Percentiles rank a stretch among this genome's conserved stretches.
These are phyloP conservation scores for Pestalotiopsis sp. DNA, from an alignment of 2,329 filamentous ascomycete species.

Conservation along the genomic window DNA sequence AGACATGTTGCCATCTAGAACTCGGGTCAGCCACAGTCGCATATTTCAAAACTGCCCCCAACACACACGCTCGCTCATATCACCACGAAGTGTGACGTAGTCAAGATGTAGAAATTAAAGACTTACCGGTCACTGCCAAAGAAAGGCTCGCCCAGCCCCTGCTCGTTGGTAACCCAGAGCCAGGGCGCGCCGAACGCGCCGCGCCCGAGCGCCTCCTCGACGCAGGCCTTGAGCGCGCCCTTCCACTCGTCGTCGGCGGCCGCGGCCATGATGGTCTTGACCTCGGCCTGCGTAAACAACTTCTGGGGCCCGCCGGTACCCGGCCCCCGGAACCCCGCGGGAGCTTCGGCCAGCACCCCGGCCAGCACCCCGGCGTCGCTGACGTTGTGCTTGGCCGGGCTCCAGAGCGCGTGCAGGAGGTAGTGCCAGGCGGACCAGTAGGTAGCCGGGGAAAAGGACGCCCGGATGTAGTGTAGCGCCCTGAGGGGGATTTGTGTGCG, in stretches of 20 bases:
- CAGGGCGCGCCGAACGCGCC: constrained; percentile 81
- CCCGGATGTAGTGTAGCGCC: constrained; percentile 68
- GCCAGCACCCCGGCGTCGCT: constrained; percentile 19
- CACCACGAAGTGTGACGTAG: not conserved
- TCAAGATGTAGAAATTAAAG: no score
- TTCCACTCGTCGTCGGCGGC: constrained; percentile 49
- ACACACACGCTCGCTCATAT: not conserved
- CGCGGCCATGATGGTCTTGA: constrained; percentile 57
- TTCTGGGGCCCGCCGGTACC: no score
- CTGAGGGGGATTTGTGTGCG: constrained; percentile 62
- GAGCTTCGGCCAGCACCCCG: constrained; percentile 20
- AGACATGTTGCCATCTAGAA: constrained; percentile 68
- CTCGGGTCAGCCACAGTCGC: not conserved
- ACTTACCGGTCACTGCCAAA: constrained; percentile 74
- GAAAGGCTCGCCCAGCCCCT: constrained; percentile 67
- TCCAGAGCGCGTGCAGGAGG: constrained; percentile 65
- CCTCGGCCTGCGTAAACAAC: constrained; percentile 55
- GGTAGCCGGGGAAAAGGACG: constrained; percentile 47
- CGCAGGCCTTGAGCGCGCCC: constrained; percentile 54
- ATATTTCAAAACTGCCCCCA: not conserved
- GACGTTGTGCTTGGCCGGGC: constrained; percentile 22
- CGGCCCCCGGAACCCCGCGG: constrained; percentile 13
- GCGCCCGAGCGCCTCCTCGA: constrained; percentile 60
- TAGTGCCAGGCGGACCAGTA: constrained; percentile 58
- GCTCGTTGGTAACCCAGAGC: constrained; percentile 66